phyloP scores from a whole-genome alignment of 2,329 filamentous ascomycete species.

The Fusarium albosuccineum region DNA sequence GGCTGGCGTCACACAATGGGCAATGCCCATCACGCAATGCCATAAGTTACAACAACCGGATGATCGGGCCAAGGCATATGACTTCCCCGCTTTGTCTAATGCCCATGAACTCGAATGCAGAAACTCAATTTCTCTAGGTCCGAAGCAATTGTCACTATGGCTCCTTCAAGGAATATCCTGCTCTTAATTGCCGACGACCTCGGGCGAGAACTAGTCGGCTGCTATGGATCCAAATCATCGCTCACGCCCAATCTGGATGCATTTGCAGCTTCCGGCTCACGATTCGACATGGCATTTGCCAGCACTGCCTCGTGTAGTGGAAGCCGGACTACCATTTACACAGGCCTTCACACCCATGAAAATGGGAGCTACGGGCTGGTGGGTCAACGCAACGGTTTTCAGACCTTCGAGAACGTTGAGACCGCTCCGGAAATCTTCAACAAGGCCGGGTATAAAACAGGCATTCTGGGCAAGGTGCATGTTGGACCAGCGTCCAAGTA shows the following conservation, averaged over 20 bases:
- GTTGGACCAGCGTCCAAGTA: constrained; percentile 53
- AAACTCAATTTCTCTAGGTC: neutral
- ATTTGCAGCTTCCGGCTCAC: constrained; percentile 6
- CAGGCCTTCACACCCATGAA: constrained; percentile 62
- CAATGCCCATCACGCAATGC: constrained; percentile 30
- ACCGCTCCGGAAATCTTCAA: constrained; percentile 56
- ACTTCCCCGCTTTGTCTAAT: neutral
- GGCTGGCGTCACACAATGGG: constrained; percentile 11
- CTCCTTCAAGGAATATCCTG: constrained; percentile 26
- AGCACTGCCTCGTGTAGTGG: constrained; percentile 63
- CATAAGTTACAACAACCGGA: constrained; percentile 1
- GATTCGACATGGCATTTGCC: constrained; percentile 48
- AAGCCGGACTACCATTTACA: constrained; percentile 62
- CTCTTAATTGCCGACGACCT: constrained; percentile 22
- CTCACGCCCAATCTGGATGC: constrained; percentile 24
- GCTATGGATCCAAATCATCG: constrained; percentile 26
- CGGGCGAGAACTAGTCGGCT: constrained; percentile 25
- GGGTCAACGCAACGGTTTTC: constrained; percentile 55
- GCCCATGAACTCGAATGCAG: neutral
- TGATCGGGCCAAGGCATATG: neutral
- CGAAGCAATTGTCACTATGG: neutral
- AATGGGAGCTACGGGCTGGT: constrained; percentile 61
- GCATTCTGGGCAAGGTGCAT: constrained; percentile 63
- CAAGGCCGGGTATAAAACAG: constrained; percentile 57
- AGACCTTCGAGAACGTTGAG: constrained; percentile 59